Percentiles rank a stretch among this genome's conserved stretches.
Conservation (phyloP, 352 stramenopile species). For the Phytopythium sindhum region DNA sequence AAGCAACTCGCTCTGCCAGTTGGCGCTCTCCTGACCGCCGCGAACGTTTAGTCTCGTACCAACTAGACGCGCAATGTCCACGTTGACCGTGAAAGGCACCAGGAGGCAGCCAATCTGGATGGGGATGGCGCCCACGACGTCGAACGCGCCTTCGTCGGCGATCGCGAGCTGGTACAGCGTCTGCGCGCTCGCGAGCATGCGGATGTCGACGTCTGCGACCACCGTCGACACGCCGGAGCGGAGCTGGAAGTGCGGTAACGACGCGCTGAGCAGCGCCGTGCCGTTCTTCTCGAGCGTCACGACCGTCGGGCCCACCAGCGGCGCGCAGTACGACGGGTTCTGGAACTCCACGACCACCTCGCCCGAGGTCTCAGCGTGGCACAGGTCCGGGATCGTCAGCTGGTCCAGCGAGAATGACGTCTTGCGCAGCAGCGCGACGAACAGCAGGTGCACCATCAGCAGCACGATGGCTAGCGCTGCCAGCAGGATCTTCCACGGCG, state of each 20-base stretch:
- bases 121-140: slow-evolving; percentile 40
- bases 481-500: slow-evolving; percentile 24
- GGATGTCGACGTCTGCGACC: slow-evolving; percentile 40
- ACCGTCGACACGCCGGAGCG: slow-evolving; percentile 44
- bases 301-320: slow-evolving; percentile 47
- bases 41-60: slow-evolving; percentile 1
- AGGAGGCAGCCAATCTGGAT: slow-evolving; percentile 68
- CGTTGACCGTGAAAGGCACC: slow-evolving; percentile 64
- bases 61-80: slow-evolving; percentile 48
- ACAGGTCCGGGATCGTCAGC: slow-evolving; percentile 71
- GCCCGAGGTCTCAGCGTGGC: slow-evolving; percentile 45
- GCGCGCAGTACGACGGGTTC: slow-evolving; percentile 79
- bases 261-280: slow-evolving; percentile 42
- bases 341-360: slow-evolving; percentile 53
- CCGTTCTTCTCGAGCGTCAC: slow-evolving; percentile 55
- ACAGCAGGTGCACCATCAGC: slow-evolving; percentile 56
- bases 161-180: slow-evolving; percentile 55
- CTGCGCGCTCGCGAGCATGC: slow-evolving; percentile 41
- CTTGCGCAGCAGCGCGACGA: slow-evolving; percentile 59
- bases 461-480: slow-evolving; percentile 25
- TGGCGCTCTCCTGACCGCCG: background rate
- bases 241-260: slow-evolving; percentile 53
- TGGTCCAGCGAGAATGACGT: slow-evolving; percentile 50
- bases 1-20: background rate
- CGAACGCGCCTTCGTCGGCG: slow-evolving; percentile 30